Evolutionary conservation across 1,139 yeast genomes (phyloP), one percentile per base, ranked within the genome.

Genomic region (Hanseniaspora gamundiae): DNA sequence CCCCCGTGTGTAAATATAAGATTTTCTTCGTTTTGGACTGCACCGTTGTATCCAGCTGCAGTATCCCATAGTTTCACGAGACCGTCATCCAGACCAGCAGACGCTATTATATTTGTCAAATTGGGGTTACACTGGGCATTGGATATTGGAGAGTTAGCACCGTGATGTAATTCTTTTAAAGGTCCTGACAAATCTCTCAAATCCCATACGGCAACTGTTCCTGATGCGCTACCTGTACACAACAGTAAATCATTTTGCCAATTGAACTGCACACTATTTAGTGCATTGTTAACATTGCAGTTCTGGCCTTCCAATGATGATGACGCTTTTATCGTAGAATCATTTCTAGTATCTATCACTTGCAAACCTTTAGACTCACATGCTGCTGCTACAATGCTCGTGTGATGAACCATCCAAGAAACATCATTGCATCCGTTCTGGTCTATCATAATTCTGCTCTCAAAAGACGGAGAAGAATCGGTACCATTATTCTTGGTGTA

Each of bases 1-100:
- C 98, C 98, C 11, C 82, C 85, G 60, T 93, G 98, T 30, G 74
- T 70, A 57, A 91, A 88, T 20, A 79, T 48, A 39, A 79, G 62
- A 57, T 67, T 51, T 53, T 70, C 44, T 13, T 62, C 62, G 4
- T 69, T 70, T 7, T 61, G 57, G 7, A 14, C 31, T 17, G 27
- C 14, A 20, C 10, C 20, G 8, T 26, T 27, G 13, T 26, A 3
- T 36, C 11, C 28, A 21, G 39, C 24, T n/a, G 27, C 20, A 3
- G 78, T 61, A 56, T 86, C 88, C 79, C 86, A 83, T 2, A 91
- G 45, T 53, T 76, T 75, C 9, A 84, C 88, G 35, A 75, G 62
- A 6, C 78, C 73, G 59, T 88, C 97, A 1, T 67, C 62, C 43
- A 68, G 70, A 0, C 94, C 84, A 0, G 82, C 78, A 1, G 87